Conservation (phyloP, 805 yeast genomes). For the Wickerhamia fluorescens region DNA sequence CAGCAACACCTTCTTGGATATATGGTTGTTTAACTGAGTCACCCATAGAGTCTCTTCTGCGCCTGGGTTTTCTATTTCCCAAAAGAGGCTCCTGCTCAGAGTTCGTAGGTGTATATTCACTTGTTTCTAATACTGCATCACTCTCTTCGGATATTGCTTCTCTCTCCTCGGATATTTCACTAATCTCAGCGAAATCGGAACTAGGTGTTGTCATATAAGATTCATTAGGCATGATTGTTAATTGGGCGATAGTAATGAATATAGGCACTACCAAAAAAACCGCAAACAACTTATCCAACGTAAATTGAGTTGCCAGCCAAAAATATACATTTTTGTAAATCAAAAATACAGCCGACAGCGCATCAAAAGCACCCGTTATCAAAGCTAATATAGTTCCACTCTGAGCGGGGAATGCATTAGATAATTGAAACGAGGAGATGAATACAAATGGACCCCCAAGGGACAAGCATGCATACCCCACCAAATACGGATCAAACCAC, state of each 20-base stretch:
- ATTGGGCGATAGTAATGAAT: slow-evolving; percentile 41
- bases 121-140: slow-evolving; percentile 2
- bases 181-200: slow-evolving; percentile 16
- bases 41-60: slow-evolving; percentile 50
- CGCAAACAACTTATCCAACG: slow-evolving; percentile 38
- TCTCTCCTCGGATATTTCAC: too few species aligned
- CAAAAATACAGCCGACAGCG: slow-evolving; percentile 50
- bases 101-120: slow-evolving; percentile 13
- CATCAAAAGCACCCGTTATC: slow-evolving; percentile 53
- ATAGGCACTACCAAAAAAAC: slow-evolving; percentile 42
- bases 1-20: slow-evolving; percentile 42
- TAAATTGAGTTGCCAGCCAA: slow-evolving; percentile 25
- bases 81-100: too few species aligned
- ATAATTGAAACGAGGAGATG: slow-evolving; percentile 50
- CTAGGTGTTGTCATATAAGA: slow-evolving; percentile 39
- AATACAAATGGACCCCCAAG: slow-evolving; percentile 53
- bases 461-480: slow-evolving; percentile 48
- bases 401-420: slow-evolving; percentile 48
- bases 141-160: slow-evolving; percentile 36
- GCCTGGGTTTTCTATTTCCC: too few species aligned
- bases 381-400: slow-evolving; percentile 48
- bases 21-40: slow-evolving; percentile 50
- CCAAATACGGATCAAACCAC: slow-evolving; percentile 42
- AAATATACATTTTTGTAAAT: slow-evolving; percentile 38
- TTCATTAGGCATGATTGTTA: slow-evolving; percentile 42